Evolutionary conservation across 2,329 filamentous ascomycete genomes (phyloP).

Genomic region (Dothideomycetes sp.): DNA sequence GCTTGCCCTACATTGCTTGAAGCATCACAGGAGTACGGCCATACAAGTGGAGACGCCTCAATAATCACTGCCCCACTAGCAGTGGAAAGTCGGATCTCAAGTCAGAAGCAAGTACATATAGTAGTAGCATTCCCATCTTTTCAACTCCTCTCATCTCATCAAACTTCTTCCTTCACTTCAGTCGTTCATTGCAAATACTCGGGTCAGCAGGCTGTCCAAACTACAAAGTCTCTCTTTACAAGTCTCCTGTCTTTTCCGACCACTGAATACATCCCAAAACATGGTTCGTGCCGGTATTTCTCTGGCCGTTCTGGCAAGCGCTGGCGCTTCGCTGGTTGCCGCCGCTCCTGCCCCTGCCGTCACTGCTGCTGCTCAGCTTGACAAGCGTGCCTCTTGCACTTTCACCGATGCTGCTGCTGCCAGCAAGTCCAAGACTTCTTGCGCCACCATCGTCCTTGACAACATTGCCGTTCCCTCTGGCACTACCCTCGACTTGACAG

Average conservation of each 20-base stretch:
- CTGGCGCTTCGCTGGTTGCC: constrained; percentile 9
- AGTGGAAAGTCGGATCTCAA: too few relatives aligned
- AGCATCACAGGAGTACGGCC: too few relatives aligned
- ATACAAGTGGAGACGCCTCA: too few relatives aligned
- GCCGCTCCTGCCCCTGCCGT: constrained; percentile 5
- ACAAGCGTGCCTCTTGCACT: constrained; percentile 9
- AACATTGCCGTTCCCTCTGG: constrained; percentile 27
- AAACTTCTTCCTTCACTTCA: constrained; percentile 4
- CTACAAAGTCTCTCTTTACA: constrained; percentile 5
- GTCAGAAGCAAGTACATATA: not conserved
- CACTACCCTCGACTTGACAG: constrained; percentile 25
- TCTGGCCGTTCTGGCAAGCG: not conserved
- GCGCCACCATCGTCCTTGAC: constrained; percentile 26
- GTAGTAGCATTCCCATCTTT: not conserved
- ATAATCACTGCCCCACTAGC: too few relatives aligned
- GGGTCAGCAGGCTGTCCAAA: constrained; percentile 8
- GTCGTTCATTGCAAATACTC: constrained; percentile 2
- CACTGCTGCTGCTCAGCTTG: not conserved
- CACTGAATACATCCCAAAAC: not conserved
- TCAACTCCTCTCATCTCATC: constrained; percentile 1
- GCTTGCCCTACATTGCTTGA: too few relatives aligned
- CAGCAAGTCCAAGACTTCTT: constrained; percentile 11
- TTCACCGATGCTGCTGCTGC: constrained; percentile 10
- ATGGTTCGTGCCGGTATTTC: constrained; percentile 4
- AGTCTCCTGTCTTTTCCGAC: not conserved